A percentile compares a stretch with the other conserved stretches of the same genome.
phyloP scores from a whole-genome alignment of 768 basidiomycete species.

The Trichaptum fuscoviolaceum region DNA sequence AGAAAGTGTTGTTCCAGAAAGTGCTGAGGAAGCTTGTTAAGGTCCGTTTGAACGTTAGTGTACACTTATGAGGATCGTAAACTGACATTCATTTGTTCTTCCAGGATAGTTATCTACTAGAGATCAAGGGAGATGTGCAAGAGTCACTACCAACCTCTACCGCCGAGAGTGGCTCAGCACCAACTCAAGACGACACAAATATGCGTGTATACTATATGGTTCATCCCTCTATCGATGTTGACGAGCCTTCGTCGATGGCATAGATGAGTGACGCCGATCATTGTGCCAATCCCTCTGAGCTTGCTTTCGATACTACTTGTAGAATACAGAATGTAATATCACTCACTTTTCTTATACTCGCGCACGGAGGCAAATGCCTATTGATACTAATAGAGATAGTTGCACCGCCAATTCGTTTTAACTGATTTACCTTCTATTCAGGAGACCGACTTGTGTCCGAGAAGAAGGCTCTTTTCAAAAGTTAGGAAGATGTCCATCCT shows the following conservation, averaged over 20 bases:
- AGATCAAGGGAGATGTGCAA: slow-evolving; percentile 77
- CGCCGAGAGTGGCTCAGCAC: slow-evolving; percentile 53
- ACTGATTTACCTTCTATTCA: too few relatives aligned
- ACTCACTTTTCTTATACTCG: too few relatives aligned
- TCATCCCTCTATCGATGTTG: slow-evolving; percentile 80
- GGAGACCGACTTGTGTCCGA: too few relatives aligned
- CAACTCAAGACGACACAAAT: slow-evolving; percentile 47
- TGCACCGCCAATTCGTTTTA: too few relatives aligned
- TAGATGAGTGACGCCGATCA: slow-evolving; percentile 1
- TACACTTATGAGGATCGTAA: neutral
- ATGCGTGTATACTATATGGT: slow-evolving; percentile 84
- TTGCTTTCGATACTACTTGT: too few relatives aligned
- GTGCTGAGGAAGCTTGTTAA: slow-evolving; percentile 87
- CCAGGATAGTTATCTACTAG: slow-evolving; percentile 82
- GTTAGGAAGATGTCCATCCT: too few relatives aligned
- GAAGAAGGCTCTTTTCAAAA: too few relatives aligned
- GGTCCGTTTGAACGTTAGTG: slow-evolving; percentile 38
- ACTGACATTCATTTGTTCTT: slow-evolving; percentile 5
- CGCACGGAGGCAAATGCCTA: too few relatives aligned
- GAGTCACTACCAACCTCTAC: slow-evolving; percentile 64
- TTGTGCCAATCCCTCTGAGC: too few relatives aligned
- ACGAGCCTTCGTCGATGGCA: slow-evolving; percentile 36
- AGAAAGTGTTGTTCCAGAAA: slow-evolving; percentile 87
- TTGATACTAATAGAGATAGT: too few relatives aligned
- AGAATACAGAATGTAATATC: too few relatives aligned